phyloP scores from a whole-genome alignment of 2,329 filamentous ascomycete species.

The Calycina herbarum region DNA sequence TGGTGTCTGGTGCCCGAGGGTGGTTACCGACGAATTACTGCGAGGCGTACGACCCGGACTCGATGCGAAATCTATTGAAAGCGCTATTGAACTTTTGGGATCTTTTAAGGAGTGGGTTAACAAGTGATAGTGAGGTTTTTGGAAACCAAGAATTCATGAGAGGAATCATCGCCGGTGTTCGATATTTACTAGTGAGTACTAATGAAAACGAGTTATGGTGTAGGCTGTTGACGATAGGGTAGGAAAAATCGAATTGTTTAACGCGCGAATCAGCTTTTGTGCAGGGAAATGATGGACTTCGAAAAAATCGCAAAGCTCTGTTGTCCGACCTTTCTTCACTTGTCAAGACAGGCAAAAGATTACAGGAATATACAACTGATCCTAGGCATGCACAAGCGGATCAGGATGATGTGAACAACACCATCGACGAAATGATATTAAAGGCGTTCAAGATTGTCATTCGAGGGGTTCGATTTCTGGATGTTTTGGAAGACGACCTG shows the following conservation, averaged over 20 bases:
- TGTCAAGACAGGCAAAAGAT: conserved; percentile 82
- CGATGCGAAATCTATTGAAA: conserved; percentile 81
- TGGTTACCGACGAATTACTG: conserved; percentile 99
- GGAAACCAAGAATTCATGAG: conserved; percentile 92
- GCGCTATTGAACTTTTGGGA: conserved; percentile 93
- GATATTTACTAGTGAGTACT: conserved; percentile 76
- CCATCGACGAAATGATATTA: conserved; percentile 89
- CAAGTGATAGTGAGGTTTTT: conserved; percentile 76
- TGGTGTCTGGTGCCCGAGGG: conserved; percentile 81
- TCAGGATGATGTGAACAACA: conserved; percentile 64
- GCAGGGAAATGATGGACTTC: conserved; percentile 71
- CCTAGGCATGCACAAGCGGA: conserved; percentile 43
- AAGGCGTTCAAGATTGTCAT: conserved; percentile 95
- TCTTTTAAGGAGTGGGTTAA: conserved; percentile 73
- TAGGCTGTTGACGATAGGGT: conserved; percentile 20
- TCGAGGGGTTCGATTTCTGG: conserved; percentile 84
- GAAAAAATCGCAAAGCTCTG: conserved; percentile 80
- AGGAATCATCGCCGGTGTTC: conserved; percentile 88
- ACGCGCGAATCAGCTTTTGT: conserved; percentile 78
- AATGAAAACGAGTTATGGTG: background rate
- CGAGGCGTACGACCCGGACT: conserved; percentile 86
- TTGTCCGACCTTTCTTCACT: conserved; percentile 86
- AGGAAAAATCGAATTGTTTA: conserved; percentile 88
- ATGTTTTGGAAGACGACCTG: conserved; percentile 72
- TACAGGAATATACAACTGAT: conserved; percentile 67